These are phyloP conservation scores for Symbiodinium pilosum DNA, from an alignment of 73 alveolate species.

Conservation along the genomic window DNA sequence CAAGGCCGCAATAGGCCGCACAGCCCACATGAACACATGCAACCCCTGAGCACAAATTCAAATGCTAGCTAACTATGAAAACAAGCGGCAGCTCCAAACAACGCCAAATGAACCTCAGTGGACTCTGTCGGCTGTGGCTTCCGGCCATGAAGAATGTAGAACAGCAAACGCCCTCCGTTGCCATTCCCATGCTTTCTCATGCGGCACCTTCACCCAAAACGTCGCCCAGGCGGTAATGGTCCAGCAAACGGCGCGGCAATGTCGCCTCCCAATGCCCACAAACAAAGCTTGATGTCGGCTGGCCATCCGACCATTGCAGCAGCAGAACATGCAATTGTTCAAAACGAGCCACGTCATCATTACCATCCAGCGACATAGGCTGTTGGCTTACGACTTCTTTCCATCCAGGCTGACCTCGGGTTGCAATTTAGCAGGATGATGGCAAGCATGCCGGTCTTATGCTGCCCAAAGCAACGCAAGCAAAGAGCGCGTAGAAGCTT, in stretches of 20 bases:
- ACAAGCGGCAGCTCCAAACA: background rate
- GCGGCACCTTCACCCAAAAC: conserved; percentile 44
- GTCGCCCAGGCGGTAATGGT: conserved; percentile 30
- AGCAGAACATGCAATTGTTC: background rate
- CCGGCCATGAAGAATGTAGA: background rate
- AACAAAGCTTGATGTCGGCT: no score
- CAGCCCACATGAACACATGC: background rate
- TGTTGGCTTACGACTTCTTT: background rate
- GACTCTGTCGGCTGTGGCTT: background rate
- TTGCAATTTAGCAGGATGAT: background rate
- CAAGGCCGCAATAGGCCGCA: background rate
- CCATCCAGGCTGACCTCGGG: background rate
- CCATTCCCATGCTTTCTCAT: no score
- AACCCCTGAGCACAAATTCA: background rate
- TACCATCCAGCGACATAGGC: background rate
- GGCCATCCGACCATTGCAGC: background rate
- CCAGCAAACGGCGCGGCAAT: conserved; percentile 19
- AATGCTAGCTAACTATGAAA: background rate
- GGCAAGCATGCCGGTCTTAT: background rate
- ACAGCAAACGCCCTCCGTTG: background rate
- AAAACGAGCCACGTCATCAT: no score
- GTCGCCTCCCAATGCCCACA: background rate
- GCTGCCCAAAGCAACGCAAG: no score
- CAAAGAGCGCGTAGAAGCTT: no score
- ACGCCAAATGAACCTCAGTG: background rate